A percentile compares a stretch with the other conserved stretches of the same genome.
phyloP scores from a whole-genome alignment of 1,284 basidiomycete genomes.

The Thelephora terrestris region DNA sequence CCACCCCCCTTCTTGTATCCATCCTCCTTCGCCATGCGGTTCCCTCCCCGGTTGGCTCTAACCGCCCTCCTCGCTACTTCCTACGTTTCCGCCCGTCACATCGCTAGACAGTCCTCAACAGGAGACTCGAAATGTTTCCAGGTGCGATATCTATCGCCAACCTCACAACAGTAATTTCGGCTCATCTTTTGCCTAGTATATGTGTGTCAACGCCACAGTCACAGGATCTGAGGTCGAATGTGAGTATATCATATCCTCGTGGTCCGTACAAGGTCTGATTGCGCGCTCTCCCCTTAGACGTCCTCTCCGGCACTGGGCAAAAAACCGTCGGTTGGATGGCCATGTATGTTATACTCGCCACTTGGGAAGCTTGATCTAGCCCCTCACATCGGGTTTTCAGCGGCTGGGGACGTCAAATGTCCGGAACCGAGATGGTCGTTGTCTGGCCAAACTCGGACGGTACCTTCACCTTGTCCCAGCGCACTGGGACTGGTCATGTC shows the following conservation, averaged over 20 bases:
- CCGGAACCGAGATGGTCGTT: constrained; percentile 32
- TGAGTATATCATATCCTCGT: constrained; percentile 6
- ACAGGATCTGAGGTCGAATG: constrained; percentile 16
- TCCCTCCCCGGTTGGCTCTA: too few species aligned
- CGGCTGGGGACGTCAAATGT: constrained; percentile 28
- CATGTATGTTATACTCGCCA: constrained; percentile 10
- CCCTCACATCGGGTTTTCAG: constrained; percentile 9
- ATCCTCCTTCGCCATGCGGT: too few species aligned
- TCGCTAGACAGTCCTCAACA: too few species aligned
- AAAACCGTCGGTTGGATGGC: constrained; percentile 18
- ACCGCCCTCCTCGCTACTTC: too few species aligned
- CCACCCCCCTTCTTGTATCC: too few species aligned
- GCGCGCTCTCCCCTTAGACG: constrained; percentile 8
- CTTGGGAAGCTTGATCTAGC: neutral
- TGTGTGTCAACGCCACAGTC: constrained; percentile 17
- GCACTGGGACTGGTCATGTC: constrained; percentile 22
- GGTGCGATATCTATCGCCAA: too few species aligned
- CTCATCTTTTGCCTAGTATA: neutral
- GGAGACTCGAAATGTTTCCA: too few species aligned
- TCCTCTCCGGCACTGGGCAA: constrained; percentile 12
- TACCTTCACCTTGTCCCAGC: constrained; percentile 32
- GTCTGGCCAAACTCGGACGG: constrained; percentile 36
- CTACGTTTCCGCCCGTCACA: too few species aligned
- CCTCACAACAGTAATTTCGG: too few species aligned
- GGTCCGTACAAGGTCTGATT: neutral